A percentile compares a stretch with the other conserved stretches of the same genome.
Conservation (phyloP, 495 filamentous ascomycete species). For the Beverwykella pulmonaria region DNA sequence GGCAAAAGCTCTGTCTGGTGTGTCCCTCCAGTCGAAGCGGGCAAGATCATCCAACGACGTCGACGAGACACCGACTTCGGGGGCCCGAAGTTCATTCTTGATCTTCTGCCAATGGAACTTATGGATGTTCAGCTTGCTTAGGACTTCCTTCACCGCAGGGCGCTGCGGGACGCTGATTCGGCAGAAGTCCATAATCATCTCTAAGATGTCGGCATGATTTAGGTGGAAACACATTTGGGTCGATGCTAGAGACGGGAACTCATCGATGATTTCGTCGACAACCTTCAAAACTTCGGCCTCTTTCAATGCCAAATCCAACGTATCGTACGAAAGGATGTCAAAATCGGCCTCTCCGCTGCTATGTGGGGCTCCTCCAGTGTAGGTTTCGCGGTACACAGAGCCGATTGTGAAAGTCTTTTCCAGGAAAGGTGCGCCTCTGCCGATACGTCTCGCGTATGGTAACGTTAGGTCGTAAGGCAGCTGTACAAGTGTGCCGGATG, state of each 20-base stretch:
- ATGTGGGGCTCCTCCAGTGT: slow-evolving; percentile 74
- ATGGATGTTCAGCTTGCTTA: slow-evolving; percentile 86
- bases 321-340: slow-evolving; percentile 82
- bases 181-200: slow-evolving; percentile 85
- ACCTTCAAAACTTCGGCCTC: slow-evolving; percentile 96
- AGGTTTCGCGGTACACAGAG: slow-evolving; percentile 80
- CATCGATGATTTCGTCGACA: slow-evolving; percentile 82
- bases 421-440: slow-evolving; percentile 65
- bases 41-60: slow-evolving; percentile 90
- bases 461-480: slow-evolving; percentile 90
- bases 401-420: slow-evolving; percentile 87
- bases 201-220: slow-evolving; percentile 83
- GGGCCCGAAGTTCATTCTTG: slow-evolving; percentile 76
- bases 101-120: slow-evolving; percentile 85
- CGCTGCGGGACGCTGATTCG: slow-evolving; percentile 70
- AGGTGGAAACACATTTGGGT: slow-evolving; percentile 86
- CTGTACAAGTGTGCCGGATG: slow-evolving; percentile 81
- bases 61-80: slow-evolving; percentile 77
- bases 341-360: slow-evolving; percentile 91
- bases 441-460: slow-evolving; percentile 83
- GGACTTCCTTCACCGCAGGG: slow-evolving; percentile 72
- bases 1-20: slow-evolving; percentile 69
- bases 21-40: slow-evolving; percentile 85
- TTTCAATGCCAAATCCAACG: slow-evolving; percentile 80
- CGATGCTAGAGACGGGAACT: slow-evolving; percentile 72